Evolutionary conservation across 1,284 basidiomycete genomes (phyloP).

Genomic region (Puccinia hordei): DNA sequence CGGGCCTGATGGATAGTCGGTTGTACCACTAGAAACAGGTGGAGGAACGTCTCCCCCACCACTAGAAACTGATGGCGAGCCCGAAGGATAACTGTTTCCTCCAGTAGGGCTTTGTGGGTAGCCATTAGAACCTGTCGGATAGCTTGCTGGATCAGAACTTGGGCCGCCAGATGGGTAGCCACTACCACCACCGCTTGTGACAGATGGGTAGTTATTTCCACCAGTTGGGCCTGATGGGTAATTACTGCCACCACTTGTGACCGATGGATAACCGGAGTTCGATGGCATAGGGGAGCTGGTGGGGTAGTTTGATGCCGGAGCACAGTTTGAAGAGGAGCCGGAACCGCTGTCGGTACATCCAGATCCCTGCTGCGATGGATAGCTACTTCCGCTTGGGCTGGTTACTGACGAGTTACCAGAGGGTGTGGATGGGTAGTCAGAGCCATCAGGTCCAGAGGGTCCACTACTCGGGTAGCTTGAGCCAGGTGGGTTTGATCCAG

Average conservation of each 20-base stretch:
- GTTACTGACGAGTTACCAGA: not conserved
- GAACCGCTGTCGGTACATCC: not conserved
- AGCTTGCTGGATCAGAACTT: not conserved
- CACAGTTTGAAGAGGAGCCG: not conserved
- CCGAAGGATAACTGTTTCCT: not conserved
- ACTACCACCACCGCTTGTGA: constrained; percentile 1
- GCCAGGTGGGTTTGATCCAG: not conserved
- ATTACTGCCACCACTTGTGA: not conserved
- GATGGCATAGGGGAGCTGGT: not conserved
- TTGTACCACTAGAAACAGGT: constrained; percentile 2
- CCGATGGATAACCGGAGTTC: constrained; percentile 11
- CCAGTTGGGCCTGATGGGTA: not conserved
- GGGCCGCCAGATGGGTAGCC: not conserved
- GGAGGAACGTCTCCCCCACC: constrained; percentile 3
- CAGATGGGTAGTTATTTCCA: not conserved
- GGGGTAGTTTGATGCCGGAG: not conserved
- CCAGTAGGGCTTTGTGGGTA: not conserved
- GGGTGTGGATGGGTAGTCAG: constrained; percentile 13
- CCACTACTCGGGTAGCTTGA: not conserved
- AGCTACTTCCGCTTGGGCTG: not conserved
- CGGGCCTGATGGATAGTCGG: not conserved
- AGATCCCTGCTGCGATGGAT: not conserved
- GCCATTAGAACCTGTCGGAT: constrained; percentile 8
- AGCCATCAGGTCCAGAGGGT: not conserved
- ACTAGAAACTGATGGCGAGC: constrained; percentile 5